Conservation (phyloP, 768 basidiomycete genomes). For the Macrolepiota albuminosa region DNA sequence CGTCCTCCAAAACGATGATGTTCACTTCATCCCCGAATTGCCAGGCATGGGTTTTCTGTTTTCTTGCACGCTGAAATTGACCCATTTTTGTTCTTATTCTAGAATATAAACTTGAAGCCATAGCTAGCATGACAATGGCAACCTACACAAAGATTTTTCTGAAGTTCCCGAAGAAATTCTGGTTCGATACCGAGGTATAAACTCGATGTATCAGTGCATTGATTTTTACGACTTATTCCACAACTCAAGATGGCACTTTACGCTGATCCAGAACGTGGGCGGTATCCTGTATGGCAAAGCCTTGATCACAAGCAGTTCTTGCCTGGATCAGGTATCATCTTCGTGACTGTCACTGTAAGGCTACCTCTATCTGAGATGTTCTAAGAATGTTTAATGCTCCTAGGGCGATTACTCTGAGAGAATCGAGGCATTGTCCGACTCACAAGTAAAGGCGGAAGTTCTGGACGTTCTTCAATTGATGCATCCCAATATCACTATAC, state of each 20-base stretch:
- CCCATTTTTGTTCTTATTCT: neutral
- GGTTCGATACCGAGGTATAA: slow-evolving; percentile 36
- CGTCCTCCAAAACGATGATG: slow-evolving; percentile 61
- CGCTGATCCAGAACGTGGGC: slow-evolving; percentile 52
- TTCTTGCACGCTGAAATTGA: neutral
- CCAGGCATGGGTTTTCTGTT: slow-evolving; percentile 28
- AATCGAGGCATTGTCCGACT: slow-evolving; percentile 46
- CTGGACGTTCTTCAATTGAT: slow-evolving; percentile 53
- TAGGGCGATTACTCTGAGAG: slow-evolving; percentile 61
- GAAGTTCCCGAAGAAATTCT: slow-evolving; percentile 58
- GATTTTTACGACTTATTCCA: neutral
- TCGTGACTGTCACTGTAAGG: slow-evolving; percentile 44
- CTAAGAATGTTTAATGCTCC: neutral
- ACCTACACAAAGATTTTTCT: slow-evolving; percentile 69
- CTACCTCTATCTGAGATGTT: neutral
- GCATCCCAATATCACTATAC: slow-evolving; percentile 51
- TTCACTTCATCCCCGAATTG: slow-evolving; percentile 48
- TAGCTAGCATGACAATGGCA: slow-evolving; percentile 58
- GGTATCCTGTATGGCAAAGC: slow-evolving; percentile 66
- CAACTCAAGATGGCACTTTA: slow-evolving; percentile 45
- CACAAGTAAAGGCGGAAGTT: slow-evolving; percentile 46
- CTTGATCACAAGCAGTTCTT: slow-evolving; percentile 55
- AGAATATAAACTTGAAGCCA: slow-evolving; percentile 59
- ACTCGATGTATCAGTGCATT: neutral
- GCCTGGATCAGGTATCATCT: slow-evolving; percentile 55